These are phyloP conservation scores for Pueraria montana DNA, from an alignment of 306 rosid species.

Conservation along the genomic window DNA sequence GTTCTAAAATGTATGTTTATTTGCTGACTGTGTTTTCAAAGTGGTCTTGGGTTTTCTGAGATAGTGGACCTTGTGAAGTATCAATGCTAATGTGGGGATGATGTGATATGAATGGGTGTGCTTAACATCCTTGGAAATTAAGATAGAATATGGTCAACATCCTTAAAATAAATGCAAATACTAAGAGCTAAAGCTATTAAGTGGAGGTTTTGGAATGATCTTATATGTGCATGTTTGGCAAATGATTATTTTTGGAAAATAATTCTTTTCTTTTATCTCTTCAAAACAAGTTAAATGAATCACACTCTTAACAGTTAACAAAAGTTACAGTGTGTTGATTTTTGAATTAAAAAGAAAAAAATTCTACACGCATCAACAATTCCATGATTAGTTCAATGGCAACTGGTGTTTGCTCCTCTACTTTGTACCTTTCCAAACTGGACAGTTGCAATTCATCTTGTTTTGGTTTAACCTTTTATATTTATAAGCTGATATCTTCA, in stretches of 20 bases:
- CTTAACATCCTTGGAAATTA: background rate
- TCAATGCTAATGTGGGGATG: constrained; percentile 22
- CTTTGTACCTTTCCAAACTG: background rate
- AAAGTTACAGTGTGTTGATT: constrained; percentile 5
- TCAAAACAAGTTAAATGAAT: background rate
- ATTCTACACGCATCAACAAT: background rate
- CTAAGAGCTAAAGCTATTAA: background rate
- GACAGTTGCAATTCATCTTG: background rate
- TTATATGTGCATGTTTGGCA: background rate
- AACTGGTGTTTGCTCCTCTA: background rate
- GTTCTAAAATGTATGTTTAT: constrained; percentile 21
- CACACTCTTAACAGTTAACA: background rate
- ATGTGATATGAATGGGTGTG: background rate
- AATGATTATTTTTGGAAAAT: background rate
- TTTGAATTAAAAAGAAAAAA: background rate
- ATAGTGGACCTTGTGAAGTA: background rate
- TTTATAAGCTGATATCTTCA: background rate
- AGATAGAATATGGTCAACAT: background rate
- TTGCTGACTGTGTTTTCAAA: background rate
- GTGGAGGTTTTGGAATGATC: background rate
- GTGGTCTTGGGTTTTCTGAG: background rate
- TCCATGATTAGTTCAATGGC: background rate
- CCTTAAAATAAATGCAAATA: background rate
- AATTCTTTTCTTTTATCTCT: background rate
- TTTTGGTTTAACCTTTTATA: background rate